Evolutionary conservation across 768 basidiomycete species (phyloP).

Genomic region (Lentinula raphanica): DNA sequence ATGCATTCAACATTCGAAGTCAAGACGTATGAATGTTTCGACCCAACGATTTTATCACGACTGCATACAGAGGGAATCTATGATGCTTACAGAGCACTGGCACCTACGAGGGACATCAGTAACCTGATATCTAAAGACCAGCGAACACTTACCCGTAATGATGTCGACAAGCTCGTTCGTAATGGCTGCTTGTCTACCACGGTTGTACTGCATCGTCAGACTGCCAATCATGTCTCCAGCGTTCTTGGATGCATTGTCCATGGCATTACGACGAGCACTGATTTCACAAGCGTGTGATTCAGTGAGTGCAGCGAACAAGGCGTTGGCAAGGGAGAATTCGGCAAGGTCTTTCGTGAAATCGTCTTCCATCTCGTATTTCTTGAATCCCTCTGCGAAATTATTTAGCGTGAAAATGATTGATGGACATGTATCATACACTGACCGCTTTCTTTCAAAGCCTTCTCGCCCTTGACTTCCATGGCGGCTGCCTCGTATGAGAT

Average conservation of each 20-base stretch:
- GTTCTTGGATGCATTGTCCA: slow-evolving; percentile 99
- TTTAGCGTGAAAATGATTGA: no score
- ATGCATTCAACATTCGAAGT: no score
- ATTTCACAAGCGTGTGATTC: slow-evolving; percentile 96
- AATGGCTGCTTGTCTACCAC: slow-evolving; percentile 97
- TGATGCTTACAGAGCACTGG: slow-evolving; percentile 34
- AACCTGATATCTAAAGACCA: not conserved
- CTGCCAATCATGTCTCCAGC: slow-evolving; percentile 87
- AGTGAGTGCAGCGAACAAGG: slow-evolving; percentile 88
- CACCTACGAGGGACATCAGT: slow-evolving; percentile 25
- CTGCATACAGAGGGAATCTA: not conserved
- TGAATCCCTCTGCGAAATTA: slow-evolving; percentile 67
- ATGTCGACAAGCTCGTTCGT: slow-evolving; percentile 94
- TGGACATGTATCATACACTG: slow-evolving; percentile 21
- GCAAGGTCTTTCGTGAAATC: slow-evolving; percentile 89
- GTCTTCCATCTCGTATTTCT: slow-evolving; percentile 96
- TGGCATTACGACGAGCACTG: slow-evolving; percentile 93
- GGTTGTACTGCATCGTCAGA: slow-evolving; percentile 94
- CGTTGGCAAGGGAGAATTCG: slow-evolving; percentile 95
- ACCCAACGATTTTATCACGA: not conserved
- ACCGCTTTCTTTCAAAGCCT: slow-evolving; percentile 78
- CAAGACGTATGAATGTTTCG: not conserved
- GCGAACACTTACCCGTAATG: slow-evolving; percentile 65
- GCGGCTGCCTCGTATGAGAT: slow-evolving; percentile 82
- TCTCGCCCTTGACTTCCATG: slow-evolving; percentile 77